Evolutionary conservation across 306 rosid species (phyloP), one percentile per base, ranked within the genome.

Genomic region (Prunus kanzakura): DNA sequence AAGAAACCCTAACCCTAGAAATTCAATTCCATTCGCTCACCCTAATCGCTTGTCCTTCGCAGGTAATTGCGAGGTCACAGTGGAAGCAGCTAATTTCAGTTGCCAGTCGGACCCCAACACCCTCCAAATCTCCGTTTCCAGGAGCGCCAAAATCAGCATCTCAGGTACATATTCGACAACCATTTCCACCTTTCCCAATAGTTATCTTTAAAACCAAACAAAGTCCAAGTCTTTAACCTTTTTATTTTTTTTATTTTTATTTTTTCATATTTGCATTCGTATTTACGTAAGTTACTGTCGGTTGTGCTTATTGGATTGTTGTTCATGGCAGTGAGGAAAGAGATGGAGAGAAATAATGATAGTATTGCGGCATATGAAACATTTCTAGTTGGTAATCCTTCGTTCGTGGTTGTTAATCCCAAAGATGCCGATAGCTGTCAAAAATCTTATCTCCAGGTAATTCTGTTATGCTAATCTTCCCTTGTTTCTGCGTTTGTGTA

Each of bases 401-500:
- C 60, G 18, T 84, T 88, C 41, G 68, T 88, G 84, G 88, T 93
- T 47, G 79, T 85, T 78, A 93, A 85, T 88, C 96, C 98, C 32
- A 91, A 91, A 64, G 91, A 91, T 80, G 74, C 55, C 35, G 87
- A 86, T 45, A 54, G 54, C 52, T 38, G 62, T 67, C 72, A 71
- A 80, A 90, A 85, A 75, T 79, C 83, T 43, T 82, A 88, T 83
- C 89, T 91, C 66, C 91, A 91, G 97, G 98, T 93, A 78, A 71
- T 66, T 75, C 9, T 10, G 6, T 49, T 35, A 7, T 3, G 3
- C 18, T 27, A 9, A 43, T 66, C 52, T 12, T 60, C 32, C 64
- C 64, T 60, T 60, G 32, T 23, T 62, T 27, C 2, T 62, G 13
- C 8, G 56, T 51, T 2, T 38, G 43, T 56, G 27, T 8, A n/a